A percentile compares a stretch with the other conserved stretches of the same genome.
Evolutionary conservation across 805 yeast genomes (phyloP).

Genomic region (Candida odintsovae): DNA sequence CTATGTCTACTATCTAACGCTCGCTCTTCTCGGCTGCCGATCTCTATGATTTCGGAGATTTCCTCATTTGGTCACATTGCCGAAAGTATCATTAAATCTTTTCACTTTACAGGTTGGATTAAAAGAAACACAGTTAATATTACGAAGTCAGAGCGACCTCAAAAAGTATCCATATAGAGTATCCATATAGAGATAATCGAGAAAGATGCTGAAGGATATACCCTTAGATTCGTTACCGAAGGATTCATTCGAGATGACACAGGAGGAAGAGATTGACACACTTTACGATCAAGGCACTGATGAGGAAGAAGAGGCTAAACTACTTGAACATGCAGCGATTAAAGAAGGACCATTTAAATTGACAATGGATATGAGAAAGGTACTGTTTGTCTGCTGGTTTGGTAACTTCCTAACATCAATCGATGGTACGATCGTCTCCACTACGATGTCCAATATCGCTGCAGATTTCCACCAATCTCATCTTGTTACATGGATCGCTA

Average conservation of each 20-base stretch:
- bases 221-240: not conserved
- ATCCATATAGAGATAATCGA: not conserved
- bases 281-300: not conserved
- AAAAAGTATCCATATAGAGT: no score
- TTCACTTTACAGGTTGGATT: not conserved
- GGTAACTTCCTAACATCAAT: constrained; percentile 48
- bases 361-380: not conserved
- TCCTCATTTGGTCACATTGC: not conserved
- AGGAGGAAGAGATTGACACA: not conserved
- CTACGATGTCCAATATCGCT: constrained; percentile 53
- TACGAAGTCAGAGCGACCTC: no score
- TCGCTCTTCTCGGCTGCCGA: no score
- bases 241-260: not conserved
- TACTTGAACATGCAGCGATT: not conserved
- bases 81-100: not conserved
- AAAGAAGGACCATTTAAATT: not conserved
- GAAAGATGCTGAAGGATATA: not conserved
- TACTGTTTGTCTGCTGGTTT: constrained; percentile 32
- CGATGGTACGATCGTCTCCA: constrained; percentile 57
- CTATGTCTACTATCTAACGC: no score
- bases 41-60: not conserved
- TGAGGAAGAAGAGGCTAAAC: not conserved
- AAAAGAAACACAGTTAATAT: no score
- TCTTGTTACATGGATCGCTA: constrained; percentile 63
- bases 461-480: constrained; percentile 49